Percentiles rank a stretch among this genome's conserved stretches.
phyloP scores from a whole-genome alignment of 2,329 filamentous ascomycete species.

The Ophiostoma pallidulum region DNA sequence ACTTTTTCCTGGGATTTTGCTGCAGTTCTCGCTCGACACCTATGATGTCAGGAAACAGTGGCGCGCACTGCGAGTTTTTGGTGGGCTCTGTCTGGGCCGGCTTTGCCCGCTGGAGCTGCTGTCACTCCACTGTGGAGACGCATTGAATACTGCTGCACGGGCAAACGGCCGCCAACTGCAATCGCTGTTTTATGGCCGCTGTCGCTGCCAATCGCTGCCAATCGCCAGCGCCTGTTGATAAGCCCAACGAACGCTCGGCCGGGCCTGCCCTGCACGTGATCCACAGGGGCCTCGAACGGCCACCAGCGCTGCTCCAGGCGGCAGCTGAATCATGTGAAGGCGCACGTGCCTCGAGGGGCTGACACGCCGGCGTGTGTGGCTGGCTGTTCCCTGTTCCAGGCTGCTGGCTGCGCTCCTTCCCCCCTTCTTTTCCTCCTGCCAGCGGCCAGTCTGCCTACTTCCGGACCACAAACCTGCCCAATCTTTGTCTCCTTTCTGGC shows the following conservation, averaged over 20 bases:
- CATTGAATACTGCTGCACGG: too few species aligned
- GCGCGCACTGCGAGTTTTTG: too few species aligned
- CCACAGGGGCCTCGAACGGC: too few species aligned
- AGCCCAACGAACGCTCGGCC: too few species aligned
- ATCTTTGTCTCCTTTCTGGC: neutral
- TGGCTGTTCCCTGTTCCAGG: neutral
- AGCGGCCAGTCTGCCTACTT: neutral
- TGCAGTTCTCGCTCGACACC: too few species aligned
- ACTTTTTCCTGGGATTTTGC: neutral
- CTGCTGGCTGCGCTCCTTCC: neutral
- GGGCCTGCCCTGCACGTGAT: conserved; percentile 1
- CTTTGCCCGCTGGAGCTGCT: conserved; percentile 4
- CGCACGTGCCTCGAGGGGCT: conserved; percentile 11
- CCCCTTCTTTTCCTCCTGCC: conserved; percentile 17
- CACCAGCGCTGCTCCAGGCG: too few species aligned
- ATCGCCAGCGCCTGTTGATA: neutral
- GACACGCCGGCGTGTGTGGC: neutral
- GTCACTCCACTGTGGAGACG: neutral
- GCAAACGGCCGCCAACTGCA: too few species aligned
- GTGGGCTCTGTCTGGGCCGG: neutral
- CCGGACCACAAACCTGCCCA: neutral
- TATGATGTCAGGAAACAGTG: conserved; percentile 1
- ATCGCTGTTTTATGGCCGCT: too few species aligned
- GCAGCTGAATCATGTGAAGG: conserved; percentile 10
- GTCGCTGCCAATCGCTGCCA: neutral